These are phyloP conservation scores for Citrus glauca DNA, from an alignment of 345 rosid genomes.

Conservation along the genomic window DNA sequence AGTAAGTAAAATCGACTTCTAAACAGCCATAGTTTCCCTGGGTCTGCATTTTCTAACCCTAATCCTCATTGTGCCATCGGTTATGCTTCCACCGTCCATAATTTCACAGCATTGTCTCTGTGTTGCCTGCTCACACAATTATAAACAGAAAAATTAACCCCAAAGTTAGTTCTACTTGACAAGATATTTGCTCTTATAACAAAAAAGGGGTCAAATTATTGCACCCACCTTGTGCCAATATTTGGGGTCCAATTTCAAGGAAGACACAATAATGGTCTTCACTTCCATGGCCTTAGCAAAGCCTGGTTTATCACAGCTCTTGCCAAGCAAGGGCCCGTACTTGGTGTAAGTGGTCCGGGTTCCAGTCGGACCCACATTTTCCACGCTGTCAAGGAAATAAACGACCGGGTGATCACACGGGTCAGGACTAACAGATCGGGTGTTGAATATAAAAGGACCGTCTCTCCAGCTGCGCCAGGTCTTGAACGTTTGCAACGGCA, in stretches of 20 bases:
- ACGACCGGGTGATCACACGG: constrained; percentile 51
- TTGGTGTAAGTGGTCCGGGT: constrained; percentile 47
- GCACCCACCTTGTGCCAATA: constrained; percentile 62
- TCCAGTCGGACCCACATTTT: constrained; percentile 42
- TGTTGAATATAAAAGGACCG: constrained; percentile 78
- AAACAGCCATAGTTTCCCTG: constrained; percentile 32
- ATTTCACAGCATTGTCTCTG: constrained; percentile 64
- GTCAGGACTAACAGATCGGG: constrained; percentile 39
- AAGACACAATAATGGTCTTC: constrained; percentile 42
- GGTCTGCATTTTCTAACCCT: constrained; percentile 68
- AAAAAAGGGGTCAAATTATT: neutral
- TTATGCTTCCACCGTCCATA: constrained; percentile 31
- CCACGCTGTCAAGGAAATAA: constrained; percentile 51
- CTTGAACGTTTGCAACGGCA: constrained; percentile 69
- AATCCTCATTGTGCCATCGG: constrained; percentile 33
- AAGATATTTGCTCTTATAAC: neutral
- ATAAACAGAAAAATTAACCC: neutral
- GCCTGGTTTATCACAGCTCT: constrained; percentile 34
- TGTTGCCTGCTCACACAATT: constrained; percentile 35
- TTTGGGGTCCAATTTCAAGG: constrained; percentile 53
- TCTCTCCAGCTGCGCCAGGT: constrained; percentile 59
- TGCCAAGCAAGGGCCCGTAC: constrained; percentile 13
- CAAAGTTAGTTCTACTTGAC: neutral
- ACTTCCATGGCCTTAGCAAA: constrained; percentile 32
- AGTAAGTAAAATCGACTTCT: constrained; percentile 2